phyloP scores from a whole-genome alignment of 345 rosid genomes.

The Lagerstroemia speciosa region DNA sequence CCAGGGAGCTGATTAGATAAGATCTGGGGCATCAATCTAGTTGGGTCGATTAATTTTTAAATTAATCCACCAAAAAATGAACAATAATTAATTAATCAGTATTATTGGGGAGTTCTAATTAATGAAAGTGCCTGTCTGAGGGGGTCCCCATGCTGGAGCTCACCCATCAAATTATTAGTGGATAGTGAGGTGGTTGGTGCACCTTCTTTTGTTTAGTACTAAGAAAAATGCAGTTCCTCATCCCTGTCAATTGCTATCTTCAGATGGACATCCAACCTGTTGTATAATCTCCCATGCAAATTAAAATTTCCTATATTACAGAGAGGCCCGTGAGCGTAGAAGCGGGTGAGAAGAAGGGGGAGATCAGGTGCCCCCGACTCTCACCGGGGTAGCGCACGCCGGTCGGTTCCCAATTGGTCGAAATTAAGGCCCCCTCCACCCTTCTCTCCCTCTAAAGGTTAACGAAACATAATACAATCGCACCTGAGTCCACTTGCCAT shows the following conservation, averaged over 20 bases:
- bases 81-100: neutral
- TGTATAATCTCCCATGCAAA: neutral
- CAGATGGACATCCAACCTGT: neutral
- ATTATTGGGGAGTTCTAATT: neutral
- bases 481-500: too few species aligned
- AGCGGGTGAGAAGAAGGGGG: too few species aligned
- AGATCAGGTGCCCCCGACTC: too few species aligned
- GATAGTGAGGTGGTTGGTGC: neutral
- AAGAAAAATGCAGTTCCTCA: neutral
- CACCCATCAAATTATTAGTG: constrained; percentile 1
- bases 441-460: too few species aligned
- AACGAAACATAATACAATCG: too few species aligned
- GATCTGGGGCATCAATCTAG: constrained; percentile 7
- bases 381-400: too few species aligned
- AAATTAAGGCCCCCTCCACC: too few species aligned
- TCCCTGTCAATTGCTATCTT: neutral
- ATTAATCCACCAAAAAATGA: neutral
- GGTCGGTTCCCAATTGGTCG: too few species aligned
- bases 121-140: neutral
- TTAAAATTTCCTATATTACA: too few species aligned
- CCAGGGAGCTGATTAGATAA: neutral
- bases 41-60: neutral
- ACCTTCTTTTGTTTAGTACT: neutral
- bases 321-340: too few species aligned
- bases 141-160: neutral